Base-by-base conservation (phyloP, 306 rosid genomes). In the Cicer chorassanicum region DNA sequence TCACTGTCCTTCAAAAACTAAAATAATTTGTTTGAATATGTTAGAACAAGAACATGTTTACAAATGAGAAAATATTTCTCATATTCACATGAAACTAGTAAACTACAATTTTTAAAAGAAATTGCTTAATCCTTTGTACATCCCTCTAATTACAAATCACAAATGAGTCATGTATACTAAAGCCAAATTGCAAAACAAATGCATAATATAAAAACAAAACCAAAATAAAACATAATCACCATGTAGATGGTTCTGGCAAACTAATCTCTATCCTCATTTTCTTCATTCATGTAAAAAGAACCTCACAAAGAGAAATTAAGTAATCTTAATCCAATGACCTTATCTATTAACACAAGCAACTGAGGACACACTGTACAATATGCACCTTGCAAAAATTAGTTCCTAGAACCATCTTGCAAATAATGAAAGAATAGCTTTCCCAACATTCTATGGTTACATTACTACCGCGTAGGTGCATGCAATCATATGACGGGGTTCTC, bases 51-150 rank as follows among this genome's bases (percentile, higher is more conserved):
- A 64, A 49, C 66, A 56, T 15, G 62, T 44, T 75, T 54, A 36
- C 29, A 44, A 66, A 65, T 24, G 59, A 57, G 16, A 72, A 79
- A 13, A 67, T 62, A 18, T 68, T 73, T 73, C 72, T 57, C 39
- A 45, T 72, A 46, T 61, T 77, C 78, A 73, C 29, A 29, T 41
- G 24, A 78, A 74, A 70, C 81, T 43, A 29, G 48, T 16, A 78
- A 74, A 70, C 78, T 43, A 66, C 59, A 84, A 65, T 13, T 42
- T 16, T 21, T 53, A 78, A 49, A 43, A 48, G 10, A 62, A 54
- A 11, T 54, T 61, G 59, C 63, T 73, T 73, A 62, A 82, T 67
- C 81, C 78, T 77, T 82, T 87, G 65, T 70, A 80, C 81, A 77
- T 67, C 65, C 65, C 63, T 10, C 64, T 49, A 55, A 72, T 82